phyloP scores from a whole-genome alignment of 2,329 filamentous ascomycete species.

The Chaetomiaceae sp. region DNA sequence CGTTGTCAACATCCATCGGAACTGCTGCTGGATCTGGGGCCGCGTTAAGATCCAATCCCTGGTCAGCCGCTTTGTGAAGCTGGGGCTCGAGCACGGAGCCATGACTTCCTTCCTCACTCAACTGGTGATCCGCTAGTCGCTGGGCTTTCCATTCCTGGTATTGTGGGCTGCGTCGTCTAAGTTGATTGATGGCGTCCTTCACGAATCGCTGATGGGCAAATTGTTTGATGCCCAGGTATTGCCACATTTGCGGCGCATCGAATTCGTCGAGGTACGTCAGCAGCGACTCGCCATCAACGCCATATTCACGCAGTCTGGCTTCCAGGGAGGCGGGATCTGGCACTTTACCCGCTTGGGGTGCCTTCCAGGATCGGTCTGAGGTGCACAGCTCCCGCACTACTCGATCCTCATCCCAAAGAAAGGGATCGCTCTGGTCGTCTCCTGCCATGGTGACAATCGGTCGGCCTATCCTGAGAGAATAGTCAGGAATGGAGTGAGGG shows the following conservation, averaged over 20 bases:
- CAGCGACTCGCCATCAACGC: conserved; percentile 59
- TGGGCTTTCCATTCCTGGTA: conserved; percentile 36
- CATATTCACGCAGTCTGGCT: conserved; percentile 50
- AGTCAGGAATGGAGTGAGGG: neutral
- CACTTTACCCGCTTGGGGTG: conserved; percentile 33
- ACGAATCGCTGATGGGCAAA: conserved; percentile 55
- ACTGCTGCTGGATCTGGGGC: neutral
- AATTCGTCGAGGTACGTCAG: conserved; percentile 50
- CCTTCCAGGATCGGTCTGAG: conserved; percentile 41
- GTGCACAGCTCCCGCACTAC: conserved; percentile 62
- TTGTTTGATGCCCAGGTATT: conserved; percentile 50
- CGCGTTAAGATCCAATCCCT: neutral
- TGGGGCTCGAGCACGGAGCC: conserved; percentile 23
- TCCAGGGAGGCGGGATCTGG: conserved; percentile 51
- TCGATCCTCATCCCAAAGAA: conserved; percentile 62
- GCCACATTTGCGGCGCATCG: conserved; percentile 40
- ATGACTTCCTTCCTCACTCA: conserved; percentile 1
- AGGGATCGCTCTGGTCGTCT: conserved; percentile 55
- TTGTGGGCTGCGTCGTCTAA: conserved; percentile 46
- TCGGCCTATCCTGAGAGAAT: neutral
- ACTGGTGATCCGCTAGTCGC: conserved; percentile 2
- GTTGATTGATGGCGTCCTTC: conserved; percentile 48
- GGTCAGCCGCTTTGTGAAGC: conserved; percentile 17
- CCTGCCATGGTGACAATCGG: conserved; percentile 23
- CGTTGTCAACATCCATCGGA: neutral